Evolutionary conservation across 805 yeast species (phyloP).

Genomic region (Sungouiella thailandica): DNA sequence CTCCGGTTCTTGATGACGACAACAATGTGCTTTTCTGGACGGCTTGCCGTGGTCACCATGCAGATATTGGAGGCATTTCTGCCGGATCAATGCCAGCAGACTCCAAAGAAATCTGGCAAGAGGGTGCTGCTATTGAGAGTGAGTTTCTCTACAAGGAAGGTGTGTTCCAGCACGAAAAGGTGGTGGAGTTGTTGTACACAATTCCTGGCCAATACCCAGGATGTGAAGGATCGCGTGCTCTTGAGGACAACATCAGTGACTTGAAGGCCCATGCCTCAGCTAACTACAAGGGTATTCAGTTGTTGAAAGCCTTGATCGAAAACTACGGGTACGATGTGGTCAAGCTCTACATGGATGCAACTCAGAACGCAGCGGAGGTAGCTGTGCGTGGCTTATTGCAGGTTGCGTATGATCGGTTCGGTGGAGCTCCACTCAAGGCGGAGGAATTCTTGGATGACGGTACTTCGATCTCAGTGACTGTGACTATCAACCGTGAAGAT

Average conservation of each 20-base stretch:
- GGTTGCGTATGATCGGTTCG: slow-evolving; percentile 17
- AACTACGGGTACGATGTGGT: slow-evolving; percentile 62
- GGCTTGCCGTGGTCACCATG: slow-evolving; percentile 6
- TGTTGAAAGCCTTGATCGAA: slow-evolving; percentile 53
- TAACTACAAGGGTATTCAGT: slow-evolving; percentile 49
- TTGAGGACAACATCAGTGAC: slow-evolving; percentile 4
- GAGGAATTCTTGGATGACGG: slow-evolving; percentile 77
- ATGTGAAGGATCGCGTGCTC: slow-evolving; percentile 2
- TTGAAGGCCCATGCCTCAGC: slow-evolving; percentile 4
- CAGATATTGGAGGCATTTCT: slow-evolving; percentile 3
- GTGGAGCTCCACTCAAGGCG: slow-evolving; percentile 36
- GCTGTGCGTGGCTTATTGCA: slow-evolving; percentile 50
- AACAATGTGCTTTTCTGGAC: slow-evolving; percentile 1
- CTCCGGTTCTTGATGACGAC: slow-evolving; percentile 2
- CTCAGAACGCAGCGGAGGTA: slow-evolving; percentile 70
- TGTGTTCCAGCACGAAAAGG: slow-evolving; percentile 1
- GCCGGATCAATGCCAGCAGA: slow-evolving; percentile 5
- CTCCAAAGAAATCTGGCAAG: slow-evolving; percentile 3
- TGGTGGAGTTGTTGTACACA: slow-evolving; percentile 1
- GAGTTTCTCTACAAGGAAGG: slow-evolving; percentile 1
- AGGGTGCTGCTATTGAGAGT: slow-evolving; percentile 3
- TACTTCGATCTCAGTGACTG: slow-evolving; percentile 52
- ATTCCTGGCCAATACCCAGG: slow-evolving; percentile 3
- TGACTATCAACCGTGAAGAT: slow-evolving; percentile 40
- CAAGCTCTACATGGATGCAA: slow-evolving; percentile 72